Conservation (phyloP, 805 yeast genomes). For the Candida easanensis region DNA sequence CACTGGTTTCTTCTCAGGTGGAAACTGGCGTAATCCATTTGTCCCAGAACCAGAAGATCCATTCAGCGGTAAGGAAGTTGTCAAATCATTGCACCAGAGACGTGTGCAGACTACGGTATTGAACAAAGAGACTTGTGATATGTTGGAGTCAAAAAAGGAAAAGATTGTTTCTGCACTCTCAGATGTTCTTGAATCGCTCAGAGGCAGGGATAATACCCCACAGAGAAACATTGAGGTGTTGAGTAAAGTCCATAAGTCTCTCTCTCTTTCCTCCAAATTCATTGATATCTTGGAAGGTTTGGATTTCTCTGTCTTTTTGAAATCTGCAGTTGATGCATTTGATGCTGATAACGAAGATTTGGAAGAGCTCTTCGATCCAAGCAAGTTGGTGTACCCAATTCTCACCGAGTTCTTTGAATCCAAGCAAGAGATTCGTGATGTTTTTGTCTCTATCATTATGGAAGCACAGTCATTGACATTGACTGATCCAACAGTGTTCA, state of each 20-base stretch:
- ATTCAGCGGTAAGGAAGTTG: constrained; percentile 27
- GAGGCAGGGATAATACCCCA: constrained; percentile 36
- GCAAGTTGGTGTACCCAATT: constrained; percentile 32
- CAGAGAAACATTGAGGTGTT: constrained; percentile 51
- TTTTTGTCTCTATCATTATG: constrained; percentile 55
- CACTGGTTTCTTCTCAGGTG: constrained; percentile 66
- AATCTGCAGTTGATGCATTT: constrained; percentile 1
- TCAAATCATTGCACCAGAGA: constrained; percentile 21
- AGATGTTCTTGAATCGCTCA: constrained; percentile 41
- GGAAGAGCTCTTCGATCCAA: constrained; percentile 23
- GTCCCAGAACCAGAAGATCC: constrained; percentile 36
- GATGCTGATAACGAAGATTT: constrained; percentile 7
- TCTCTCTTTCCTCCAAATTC: constrained; percentile 47
- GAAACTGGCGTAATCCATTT: constrained; percentile 76
- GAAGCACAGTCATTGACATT: constrained; percentile 68
- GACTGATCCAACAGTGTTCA: constrained; percentile 73
- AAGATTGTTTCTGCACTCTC: constrained; percentile 38
- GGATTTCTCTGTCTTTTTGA: constrained; percentile 53
- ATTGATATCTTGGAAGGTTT: constrained; percentile 56
- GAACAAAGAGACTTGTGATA: constrained; percentile 45
- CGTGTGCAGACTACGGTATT: constrained; percentile 43
- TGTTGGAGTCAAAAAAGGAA: constrained; percentile 34
- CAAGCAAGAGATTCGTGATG: constrained; percentile 70
- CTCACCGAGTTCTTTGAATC: constrained; percentile 69
- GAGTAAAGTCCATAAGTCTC: constrained; percentile 49